phyloP scores from a whole-genome alignment of 2,329 filamentous ascomycete species.

The Pseudogymnoascus sp. region DNA sequence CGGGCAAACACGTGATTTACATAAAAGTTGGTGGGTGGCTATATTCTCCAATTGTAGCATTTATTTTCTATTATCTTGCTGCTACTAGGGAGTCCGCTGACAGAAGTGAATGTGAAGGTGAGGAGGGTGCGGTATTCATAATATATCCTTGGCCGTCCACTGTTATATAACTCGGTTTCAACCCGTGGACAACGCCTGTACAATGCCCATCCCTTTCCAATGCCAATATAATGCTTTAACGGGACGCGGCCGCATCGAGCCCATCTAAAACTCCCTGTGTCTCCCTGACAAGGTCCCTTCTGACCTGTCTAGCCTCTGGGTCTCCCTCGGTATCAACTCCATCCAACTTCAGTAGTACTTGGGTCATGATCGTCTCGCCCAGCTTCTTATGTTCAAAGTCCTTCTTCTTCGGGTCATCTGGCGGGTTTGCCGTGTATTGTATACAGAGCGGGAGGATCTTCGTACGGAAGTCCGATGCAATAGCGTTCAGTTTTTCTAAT shows the following conservation, averaged over 20 bases:
- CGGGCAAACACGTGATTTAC: neutral
- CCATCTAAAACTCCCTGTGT: constrained; percentile 60
- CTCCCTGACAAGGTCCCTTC: constrained; percentile 67
- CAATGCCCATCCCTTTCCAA: neutral
- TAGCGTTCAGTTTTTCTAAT: constrained; percentile 58
- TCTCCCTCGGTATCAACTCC: constrained; percentile 68
- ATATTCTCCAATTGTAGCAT: neutral
- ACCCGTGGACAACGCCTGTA: neutral
- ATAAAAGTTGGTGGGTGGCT: neutral
- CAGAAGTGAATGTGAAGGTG: neutral
- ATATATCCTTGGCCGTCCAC: neutral
- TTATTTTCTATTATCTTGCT: neutral
- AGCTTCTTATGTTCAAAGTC: constrained; percentile 69
- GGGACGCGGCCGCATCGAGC: constrained; percentile 42
- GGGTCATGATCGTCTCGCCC: constrained; percentile 68
- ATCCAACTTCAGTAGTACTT: constrained; percentile 70
- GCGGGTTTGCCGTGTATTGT: constrained; percentile 55
- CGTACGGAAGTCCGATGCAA: constrained; percentile 56
- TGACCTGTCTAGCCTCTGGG: constrained; percentile 51
- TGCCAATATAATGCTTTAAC: neutral
- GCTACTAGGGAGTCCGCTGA: neutral
- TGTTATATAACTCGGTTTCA: neutral
- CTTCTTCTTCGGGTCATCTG: constrained; percentile 58
- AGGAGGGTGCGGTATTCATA: neutral
- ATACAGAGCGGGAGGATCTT: constrained; percentile 59